Percentiles rank a stretch among this genome's conserved stretches.
phyloP scores from a whole-genome alignment of 2,329 filamentous ascomycete species.

The Emergomyces orientalis region DNA sequence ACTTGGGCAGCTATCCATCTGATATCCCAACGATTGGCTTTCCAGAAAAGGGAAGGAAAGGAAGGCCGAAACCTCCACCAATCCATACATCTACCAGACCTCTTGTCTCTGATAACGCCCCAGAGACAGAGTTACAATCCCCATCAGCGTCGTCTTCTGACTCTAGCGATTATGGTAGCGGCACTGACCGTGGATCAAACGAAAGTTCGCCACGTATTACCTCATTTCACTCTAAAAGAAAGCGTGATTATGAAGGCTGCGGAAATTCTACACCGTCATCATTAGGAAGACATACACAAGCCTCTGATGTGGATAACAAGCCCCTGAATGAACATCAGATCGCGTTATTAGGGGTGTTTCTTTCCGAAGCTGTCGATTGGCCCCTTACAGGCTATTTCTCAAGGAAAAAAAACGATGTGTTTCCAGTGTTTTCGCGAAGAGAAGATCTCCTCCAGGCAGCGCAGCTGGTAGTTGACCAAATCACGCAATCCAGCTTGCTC shows the following conservation, averaged over 20 bases:
- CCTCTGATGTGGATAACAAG: conserved; percentile 17
- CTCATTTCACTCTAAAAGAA: conserved; percentile 25
- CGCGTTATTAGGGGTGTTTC: conserved; percentile 31
- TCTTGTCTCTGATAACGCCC: neutral
- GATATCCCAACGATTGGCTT: conserved; percentile 34
- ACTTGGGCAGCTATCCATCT: conserved; percentile 12
- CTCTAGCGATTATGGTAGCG: conserved; percentile 16
- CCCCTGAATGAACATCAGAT: conserved; percentile 24
- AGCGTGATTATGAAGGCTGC: conserved; percentile 27
- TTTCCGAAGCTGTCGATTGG: conserved; percentile 34
- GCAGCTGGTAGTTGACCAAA: conserved; percentile 35
- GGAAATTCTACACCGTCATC: conserved; percentile 24
- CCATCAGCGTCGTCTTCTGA: conserved; percentile 23
- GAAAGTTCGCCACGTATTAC: conserved; percentile 16
- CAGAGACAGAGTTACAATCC: conserved; percentile 7
- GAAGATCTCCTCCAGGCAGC: conserved; percentile 33
- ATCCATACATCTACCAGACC: neutral
- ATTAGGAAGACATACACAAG: conserved; percentile 20
- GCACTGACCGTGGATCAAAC: conserved; percentile 16
- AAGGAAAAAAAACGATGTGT: conserved; percentile 23
- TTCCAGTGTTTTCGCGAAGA: conserved; percentile 26
- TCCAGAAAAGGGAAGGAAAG: conserved; percentile 20
- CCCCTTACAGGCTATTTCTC: conserved; percentile 34
- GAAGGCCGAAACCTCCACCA: neutral
- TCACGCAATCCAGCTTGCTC: conserved; percentile 37